Conservation (phyloP, 2,329 filamentous ascomycete species). For the Mollisia scopiformis region DNA sequence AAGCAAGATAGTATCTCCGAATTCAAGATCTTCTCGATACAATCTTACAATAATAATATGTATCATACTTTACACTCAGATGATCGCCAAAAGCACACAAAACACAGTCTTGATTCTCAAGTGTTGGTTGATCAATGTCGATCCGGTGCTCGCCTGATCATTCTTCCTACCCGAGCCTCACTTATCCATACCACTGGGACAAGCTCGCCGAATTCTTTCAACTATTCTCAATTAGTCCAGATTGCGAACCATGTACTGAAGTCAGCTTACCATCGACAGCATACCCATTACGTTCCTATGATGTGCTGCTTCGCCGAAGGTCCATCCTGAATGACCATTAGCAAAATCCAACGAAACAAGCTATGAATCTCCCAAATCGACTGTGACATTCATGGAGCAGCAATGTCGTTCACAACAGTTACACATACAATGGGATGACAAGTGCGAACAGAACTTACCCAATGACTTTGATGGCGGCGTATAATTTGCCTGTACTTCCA, state of each 20-base stretch:
- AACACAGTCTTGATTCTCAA: neutral
- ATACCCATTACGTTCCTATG: slow-evolving; percentile 10
- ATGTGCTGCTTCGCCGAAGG: slow-evolving; percentile 9
- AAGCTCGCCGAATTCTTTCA: slow-evolving; percentile 8
- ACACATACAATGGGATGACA: too few relatives aligned
- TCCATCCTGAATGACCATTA: slow-evolving; percentile 10
- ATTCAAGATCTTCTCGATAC: neutral
- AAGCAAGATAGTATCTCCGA: neutral
- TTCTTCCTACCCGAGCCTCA: neutral
- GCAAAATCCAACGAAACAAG: too few relatives aligned
- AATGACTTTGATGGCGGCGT: neutral
- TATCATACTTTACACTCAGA: neutral
- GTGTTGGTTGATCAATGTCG: neutral
- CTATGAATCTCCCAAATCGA: too few relatives aligned
- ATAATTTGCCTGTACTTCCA: slow-evolving; percentile 14
- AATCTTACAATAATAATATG: neutral
- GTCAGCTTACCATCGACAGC: slow-evolving; percentile 10
- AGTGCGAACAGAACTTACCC: neutral
- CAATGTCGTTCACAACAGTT: too few relatives aligned
- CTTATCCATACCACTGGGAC: neutral
- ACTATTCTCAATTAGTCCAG: neutral
- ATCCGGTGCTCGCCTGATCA: neutral
- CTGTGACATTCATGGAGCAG: too few relatives aligned
- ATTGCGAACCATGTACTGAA: neutral
- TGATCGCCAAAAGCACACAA: neutral